phyloP scores from a whole-genome alignment of 2,329 filamentous ascomycete genomes.

The Triangularia verruculosa region DNA sequence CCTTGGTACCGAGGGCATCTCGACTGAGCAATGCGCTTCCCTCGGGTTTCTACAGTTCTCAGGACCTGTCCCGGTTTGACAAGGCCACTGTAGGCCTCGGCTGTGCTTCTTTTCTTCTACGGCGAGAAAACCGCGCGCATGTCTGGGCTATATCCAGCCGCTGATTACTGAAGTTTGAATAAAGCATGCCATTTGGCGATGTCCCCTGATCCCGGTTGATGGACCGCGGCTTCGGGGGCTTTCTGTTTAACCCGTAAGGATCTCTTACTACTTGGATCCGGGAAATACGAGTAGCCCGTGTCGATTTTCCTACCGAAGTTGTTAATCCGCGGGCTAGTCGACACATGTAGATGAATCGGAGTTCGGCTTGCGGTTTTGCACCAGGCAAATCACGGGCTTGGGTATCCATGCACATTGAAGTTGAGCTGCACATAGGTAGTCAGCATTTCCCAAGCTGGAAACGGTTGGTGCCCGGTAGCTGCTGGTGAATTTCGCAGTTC shows the following conservation, averaged over 20 bases:
- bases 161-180: neutral
- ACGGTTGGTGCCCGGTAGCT: too few species aligned
- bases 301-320: too few species aligned
- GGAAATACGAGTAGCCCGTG: neutral
- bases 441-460: too few species aligned
- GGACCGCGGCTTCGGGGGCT: neutral
- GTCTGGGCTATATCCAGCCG: neutral
- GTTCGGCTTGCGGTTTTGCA: too few species aligned
- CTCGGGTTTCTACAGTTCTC: neutral
- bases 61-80: neutral
- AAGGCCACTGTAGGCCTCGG: neutral
- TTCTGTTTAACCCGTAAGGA: neutral
- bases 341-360: too few species aligned
- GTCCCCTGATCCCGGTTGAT: constrained; percentile 1
- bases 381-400: too few species aligned
- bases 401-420: too few species aligned
- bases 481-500: too few species aligned
- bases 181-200: neutral
- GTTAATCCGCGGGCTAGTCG: too few species aligned
- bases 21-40: neutral
- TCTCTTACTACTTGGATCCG: neutral
- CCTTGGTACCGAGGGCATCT: neutral
- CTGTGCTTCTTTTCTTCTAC: neutral
- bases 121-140: neutral
- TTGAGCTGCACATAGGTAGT: too few species aligned